Evolutionary conservation across 805 yeast genomes (phyloP).

Genomic region (Isabelozyma rhagii): DNA sequence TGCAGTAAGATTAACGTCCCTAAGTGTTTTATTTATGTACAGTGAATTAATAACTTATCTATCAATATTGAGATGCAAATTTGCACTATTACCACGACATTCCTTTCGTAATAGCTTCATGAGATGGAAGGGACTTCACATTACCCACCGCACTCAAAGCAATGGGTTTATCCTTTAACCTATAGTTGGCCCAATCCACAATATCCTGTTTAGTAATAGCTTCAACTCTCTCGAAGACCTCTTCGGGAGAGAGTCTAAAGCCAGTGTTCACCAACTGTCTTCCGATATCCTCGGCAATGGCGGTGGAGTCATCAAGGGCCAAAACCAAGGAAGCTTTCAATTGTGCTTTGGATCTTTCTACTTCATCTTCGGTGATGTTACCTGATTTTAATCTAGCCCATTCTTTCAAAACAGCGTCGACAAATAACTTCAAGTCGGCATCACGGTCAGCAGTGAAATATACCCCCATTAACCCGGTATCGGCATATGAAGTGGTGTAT

Average conservation of each 20-base stretch:
- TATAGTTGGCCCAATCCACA: constrained; percentile 82
- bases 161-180: constrained; percentile 71
- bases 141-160: constrained; percentile 93
- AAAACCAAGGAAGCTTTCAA: constrained; percentile 86
- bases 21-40: neutral
- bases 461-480: constrained; percentile 97
- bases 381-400: constrained; percentile 86
- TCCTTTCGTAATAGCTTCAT: constrained; percentile 49
- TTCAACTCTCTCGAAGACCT: constrained; percentile 72
- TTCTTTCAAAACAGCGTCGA: constrained; percentile 75
- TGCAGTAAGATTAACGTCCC: neutral
- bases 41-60: too few relatives aligned
- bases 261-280: constrained; percentile 97
- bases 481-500: constrained; percentile 94
- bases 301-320: constrained; percentile 91
- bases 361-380: constrained; percentile 76
- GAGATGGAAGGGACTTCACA: constrained; percentile 66
- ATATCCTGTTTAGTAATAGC: constrained; percentile 76
- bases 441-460: constrained; percentile 82
- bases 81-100: constrained; percentile 18
- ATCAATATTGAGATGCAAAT: neutral
- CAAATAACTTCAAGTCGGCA: constrained; percentile 60
- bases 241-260: constrained; percentile 66
- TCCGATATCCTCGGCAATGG: constrained; percentile 96
- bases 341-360: constrained; percentile 91